Conservation (phyloP, 352 stramenopile species). For the Phytophthora europaea region DNA sequence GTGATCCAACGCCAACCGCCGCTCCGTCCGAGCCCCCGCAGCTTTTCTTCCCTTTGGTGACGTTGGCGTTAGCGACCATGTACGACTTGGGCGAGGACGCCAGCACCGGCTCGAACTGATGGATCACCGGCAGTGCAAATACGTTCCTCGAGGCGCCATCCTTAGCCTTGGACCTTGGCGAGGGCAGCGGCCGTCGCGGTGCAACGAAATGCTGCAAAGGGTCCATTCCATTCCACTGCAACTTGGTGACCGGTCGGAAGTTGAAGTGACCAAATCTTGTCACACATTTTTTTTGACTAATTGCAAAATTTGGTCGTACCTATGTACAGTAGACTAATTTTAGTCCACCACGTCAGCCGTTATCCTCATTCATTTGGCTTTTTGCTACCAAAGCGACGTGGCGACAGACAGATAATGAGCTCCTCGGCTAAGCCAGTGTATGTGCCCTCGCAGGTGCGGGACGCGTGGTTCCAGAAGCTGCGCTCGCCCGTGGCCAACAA, state of each 20-base stretch:
- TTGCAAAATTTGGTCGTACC: slow-evolving; percentile 2
- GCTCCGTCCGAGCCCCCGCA: neutral
- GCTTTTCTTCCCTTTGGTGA: slow-evolving; percentile 7
- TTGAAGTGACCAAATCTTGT: slow-evolving; percentile 29
- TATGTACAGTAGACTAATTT: neutral
- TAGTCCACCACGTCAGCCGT: slow-evolving; percentile 24
- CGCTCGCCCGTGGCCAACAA: slow-evolving; percentile 85
- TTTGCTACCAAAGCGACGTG: neutral
- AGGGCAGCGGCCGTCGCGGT: slow-evolving; percentile 21
- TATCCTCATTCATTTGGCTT: neutral
- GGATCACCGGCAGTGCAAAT: slow-evolving; percentile 66
- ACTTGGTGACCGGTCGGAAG: slow-evolving; percentile 3
- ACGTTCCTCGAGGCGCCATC: slow-evolving; percentile 43
- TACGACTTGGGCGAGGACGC: slow-evolving; percentile 45
- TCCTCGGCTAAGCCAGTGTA: slow-evolving; percentile 66
- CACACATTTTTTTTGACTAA: neutral
- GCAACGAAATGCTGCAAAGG: slow-evolving; percentile 24
- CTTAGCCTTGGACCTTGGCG: slow-evolving; percentile 54
- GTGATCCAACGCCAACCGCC: neutral
- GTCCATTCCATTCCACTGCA: slow-evolving; percentile 13
- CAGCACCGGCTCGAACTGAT: slow-evolving; percentile 75
- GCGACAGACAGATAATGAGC: slow-evolving; percentile 27
- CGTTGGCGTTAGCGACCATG: slow-evolving; percentile 28
- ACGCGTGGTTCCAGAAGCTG: slow-evolving; percentile 91
- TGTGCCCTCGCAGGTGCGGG: slow-evolving; percentile 75